Evolutionary conservation across 2,329 filamentous ascomycete species (phyloP), one percentile per base, ranked within the genome.

Genomic region (Xylogone sp.): DNA sequence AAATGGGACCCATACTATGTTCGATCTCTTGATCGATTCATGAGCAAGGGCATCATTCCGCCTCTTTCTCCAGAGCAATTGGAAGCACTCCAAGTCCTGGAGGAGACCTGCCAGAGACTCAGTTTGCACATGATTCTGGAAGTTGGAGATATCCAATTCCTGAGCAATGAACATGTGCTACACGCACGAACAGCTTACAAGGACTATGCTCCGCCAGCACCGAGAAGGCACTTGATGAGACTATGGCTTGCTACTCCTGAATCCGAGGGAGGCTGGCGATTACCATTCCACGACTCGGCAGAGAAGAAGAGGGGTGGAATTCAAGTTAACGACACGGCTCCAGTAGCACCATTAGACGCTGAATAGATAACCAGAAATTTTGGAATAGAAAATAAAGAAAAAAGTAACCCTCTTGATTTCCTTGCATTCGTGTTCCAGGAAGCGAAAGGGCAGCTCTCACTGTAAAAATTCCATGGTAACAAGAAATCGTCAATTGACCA

Each of bases 1-100:
- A 95, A 95, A 76, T 95, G 87, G 83, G 91, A 96, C 65, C 91
- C 91, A 1, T 95, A 96, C 77, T 96, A 87, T 67, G 83, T 96
- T 53, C 83, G 83, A 56, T 90, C 86, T 8, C 75, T 96, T 7
- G 77, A 73, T 19, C 82, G 90, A 22, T 94, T 93, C 73, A 88
- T 83, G 0, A 82, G 90, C 64, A 69, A 71, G 18, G 90, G 88
- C 1, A 65, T 88, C 44, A 86, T 96, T 54, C 90, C 90, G 5
- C 72, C 86, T 0, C 74, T 96, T 34, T 88, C 84, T 6, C 69
- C 75, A 0, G 86, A 78, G 52, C 90, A 96, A 70, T 60, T 77
- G 49, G 81, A 83, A 53, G 90, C 90, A 2, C 71, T 86, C 6
- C 64, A 79, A 43, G 75, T 93, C 6, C 77, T 93, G 8, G 91